Evolutionary conservation across 768 basidiomycete genomes (phyloP).

Genomic region (Calocera viscosa): DNA sequence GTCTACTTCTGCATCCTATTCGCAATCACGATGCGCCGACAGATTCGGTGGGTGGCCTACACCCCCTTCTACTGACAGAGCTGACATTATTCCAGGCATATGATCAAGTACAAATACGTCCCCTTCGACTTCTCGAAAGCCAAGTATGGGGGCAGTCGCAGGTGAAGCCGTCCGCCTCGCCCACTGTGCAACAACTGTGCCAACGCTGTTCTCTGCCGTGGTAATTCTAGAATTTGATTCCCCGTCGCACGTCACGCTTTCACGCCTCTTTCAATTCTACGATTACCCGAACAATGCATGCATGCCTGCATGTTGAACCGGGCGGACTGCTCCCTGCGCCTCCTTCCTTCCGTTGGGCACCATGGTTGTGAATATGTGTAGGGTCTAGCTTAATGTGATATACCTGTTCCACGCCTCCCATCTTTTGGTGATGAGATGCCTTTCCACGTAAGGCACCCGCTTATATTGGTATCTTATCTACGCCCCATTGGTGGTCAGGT

Average conservation of each 20-base stretch:
- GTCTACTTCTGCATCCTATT: slow-evolving; percentile 95
- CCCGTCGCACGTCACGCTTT: no score
- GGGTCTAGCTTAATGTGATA: slow-evolving; percentile 9
- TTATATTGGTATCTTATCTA: no score
- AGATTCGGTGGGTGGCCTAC: slow-evolving; percentile 66
- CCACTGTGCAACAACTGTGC: not conserved
- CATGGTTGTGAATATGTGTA: slow-evolving; percentile 4
- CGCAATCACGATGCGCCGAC: slow-evolving; percentile 85
- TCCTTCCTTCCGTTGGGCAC: not conserved
- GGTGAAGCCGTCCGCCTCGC: not conserved
- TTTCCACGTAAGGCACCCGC: no score
- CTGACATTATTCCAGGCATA: slow-evolving; percentile 51
- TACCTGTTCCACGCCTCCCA: not conserved
- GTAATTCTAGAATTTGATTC: not conserved
- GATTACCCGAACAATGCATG: no score
- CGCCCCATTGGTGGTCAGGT: no score
- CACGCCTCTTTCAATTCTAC: no score
- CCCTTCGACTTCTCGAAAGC: slow-evolving; percentile 94
- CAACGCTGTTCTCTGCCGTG: not conserved
- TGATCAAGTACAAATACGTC: slow-evolving; percentile 97
- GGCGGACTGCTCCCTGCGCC: no score
- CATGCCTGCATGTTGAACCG: no score
- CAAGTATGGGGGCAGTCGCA: slow-evolving; percentile 47
- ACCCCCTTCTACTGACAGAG: no score
- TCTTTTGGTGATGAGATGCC: no score